Evolutionary conservation across 2,329 filamentous ascomycete species (phyloP).

Genomic region (Aspergillus chevalieri): DNA sequence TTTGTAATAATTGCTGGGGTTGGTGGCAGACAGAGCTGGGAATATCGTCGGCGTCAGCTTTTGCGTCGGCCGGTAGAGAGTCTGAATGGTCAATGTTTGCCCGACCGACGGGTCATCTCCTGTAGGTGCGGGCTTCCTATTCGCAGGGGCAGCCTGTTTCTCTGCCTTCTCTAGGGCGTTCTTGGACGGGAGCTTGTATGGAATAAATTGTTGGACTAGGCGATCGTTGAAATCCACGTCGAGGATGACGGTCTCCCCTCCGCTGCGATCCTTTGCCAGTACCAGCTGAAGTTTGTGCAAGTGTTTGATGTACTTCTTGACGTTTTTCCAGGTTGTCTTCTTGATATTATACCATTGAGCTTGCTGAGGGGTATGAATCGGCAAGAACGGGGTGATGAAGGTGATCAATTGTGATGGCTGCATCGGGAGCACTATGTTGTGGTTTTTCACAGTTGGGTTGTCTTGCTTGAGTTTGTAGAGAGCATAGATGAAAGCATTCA

Average conservation of each 20-base stretch:
- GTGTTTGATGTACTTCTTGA: constrained; percentile 63
- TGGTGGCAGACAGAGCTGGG: constrained; percentile 39
- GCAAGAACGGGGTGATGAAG: constrained; percentile 61
- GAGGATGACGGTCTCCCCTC: constrained; percentile 57
- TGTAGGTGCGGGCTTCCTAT: constrained; percentile 20
- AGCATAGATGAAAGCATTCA: constrained; percentile 58
- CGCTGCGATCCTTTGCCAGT: constrained; percentile 59
- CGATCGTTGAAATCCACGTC: constrained; percentile 60
- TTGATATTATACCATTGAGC: constrained; percentile 59
- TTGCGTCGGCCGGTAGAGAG: constrained; percentile 51
- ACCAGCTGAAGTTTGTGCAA: constrained; percentile 59
- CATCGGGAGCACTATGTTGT: constrained; percentile 56
- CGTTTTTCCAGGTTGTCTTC: constrained; percentile 65
- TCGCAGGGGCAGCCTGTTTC: constrained; percentile 21
- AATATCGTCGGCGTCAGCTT: constrained; percentile 54
- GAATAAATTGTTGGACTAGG: constrained; percentile 51
- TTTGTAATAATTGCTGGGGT: constrained; percentile 52
- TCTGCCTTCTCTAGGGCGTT: constrained; percentile 41
- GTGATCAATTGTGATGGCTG: constrained; percentile 59
- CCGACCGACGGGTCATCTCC: constrained; percentile 37
- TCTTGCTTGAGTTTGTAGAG: constrained; percentile 54
- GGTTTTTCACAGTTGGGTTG: constrained; percentile 46
- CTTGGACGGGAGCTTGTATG: constrained; percentile 58
- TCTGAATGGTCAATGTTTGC: constrained; percentile 43
- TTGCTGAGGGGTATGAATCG: constrained; percentile 51